Percentiles rank a stretch among this genome's conserved stretches.
Conservation (phyloP, 106 monocot species). For the Phalaenopsis equestris region DNA sequence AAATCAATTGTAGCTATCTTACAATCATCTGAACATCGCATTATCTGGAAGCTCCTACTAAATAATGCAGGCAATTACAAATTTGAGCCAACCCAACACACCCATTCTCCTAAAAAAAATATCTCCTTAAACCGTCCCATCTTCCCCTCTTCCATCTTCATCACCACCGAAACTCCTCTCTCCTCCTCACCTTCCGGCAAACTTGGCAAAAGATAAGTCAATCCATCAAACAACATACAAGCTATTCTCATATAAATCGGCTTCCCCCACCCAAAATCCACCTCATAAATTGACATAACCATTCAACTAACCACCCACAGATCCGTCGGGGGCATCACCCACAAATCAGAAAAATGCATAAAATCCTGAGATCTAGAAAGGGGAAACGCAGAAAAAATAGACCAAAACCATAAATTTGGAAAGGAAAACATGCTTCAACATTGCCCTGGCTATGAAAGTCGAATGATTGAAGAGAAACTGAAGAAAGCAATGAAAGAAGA, state of each 20-base stretch:
- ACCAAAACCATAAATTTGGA: too few species aligned
- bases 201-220: conserved; percentile 15
- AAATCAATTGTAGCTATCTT: too few species aligned
- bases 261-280: conserved; percentile 50
- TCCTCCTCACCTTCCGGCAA: not conserved
- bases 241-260: conserved; percentile 37
- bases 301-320: conserved; percentile 32
- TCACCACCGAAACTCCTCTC: conserved; percentile 14
- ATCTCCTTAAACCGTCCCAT: conserved; percentile 24
- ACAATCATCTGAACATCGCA: too few species aligned
- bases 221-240: conserved; percentile 14
- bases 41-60: too few species aligned
- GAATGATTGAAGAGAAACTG: too few species aligned
- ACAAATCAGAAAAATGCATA: not conserved
- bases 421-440: too few species aligned
- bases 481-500: too few species aligned
- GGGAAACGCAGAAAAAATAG: too few species aligned
- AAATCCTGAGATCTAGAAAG: too few species aligned
- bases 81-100: not conserved
- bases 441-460: too few species aligned
- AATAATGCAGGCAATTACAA: too few species aligned
- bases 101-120: conserved; percentile 12
- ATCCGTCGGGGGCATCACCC: conserved; percentile 16
- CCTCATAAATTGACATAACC: conserved; percentile 31
- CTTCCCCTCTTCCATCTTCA: conserved; percentile 19